Evolutionary conservation across 2,329 filamentous ascomycete species (phyloP), one percentile per base, ranked within the genome.

Genomic region (Lachnellula arida): DNA sequence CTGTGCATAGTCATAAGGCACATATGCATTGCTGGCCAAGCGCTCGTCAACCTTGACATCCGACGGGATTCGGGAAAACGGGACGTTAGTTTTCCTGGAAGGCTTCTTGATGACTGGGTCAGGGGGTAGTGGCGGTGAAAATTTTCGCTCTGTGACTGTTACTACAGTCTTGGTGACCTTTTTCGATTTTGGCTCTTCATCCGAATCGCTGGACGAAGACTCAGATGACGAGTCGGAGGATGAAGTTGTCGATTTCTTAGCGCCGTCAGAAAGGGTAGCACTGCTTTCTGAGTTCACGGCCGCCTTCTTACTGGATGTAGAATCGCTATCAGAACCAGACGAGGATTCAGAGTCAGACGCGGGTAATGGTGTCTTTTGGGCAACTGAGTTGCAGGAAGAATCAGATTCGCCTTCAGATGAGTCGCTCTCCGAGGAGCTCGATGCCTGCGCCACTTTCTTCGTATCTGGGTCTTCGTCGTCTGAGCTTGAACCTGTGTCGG

Each of bases 1-100:
- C 66, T 94, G 87, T 23, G 92, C 93, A 74, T 97, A 99, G 61
- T 88, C 86, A 71, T 97, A 91, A 22, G 85, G 79, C 11, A 90
- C 79, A 71, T 93, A 97, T 14, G 82, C 83, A 73, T 97, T 97
- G 65, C 87, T 91, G 2, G 84, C 70, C 65, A 91, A 86, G 66
- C 77, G 82, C 22, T 82, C 78, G 66, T 91, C 87, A 56, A 89
- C 87, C 60, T 76, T 75, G 65, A 83, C 81, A 71, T 86, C 81
- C 72, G 81, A 84, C 69, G 83, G 83, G 70, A 90, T 89, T 67
- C 86, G 89, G 59, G 83, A 95, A 76, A 89, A 97, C 63, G 81
- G 91, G 71, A 81, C 81, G 70, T 80, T 86, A 61, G 75, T 78
- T 74, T 79, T 75, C 74, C 80, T 81, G 53, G 56, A 58, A 19